A percentile compares a stretch with the other conserved stretches of the same genome.
These are phyloP conservation scores for Wakefieldia striispora DNA, from an alignment of 768 basidiomycete species.

Conservation along the genomic window DNA sequence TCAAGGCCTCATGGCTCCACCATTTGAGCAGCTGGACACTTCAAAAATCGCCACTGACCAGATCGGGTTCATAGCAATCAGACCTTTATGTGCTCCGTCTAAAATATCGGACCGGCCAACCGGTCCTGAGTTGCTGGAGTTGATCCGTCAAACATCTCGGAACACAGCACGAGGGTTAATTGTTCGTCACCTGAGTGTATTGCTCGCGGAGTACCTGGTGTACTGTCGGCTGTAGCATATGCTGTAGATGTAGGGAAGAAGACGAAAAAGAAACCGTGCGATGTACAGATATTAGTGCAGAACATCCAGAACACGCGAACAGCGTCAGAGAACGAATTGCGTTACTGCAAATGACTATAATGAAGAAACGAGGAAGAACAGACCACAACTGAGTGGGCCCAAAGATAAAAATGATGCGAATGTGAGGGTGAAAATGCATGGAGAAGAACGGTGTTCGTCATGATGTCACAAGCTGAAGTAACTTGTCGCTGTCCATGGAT, in stretches of 20 bases:
- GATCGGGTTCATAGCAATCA: too few species aligned
- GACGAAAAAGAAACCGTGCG: constrained; percentile 21
- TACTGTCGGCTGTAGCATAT: constrained; percentile 26
- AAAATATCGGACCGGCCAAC: too few species aligned
- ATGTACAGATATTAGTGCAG: constrained; percentile 30
- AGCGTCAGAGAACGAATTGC: constrained; percentile 24
- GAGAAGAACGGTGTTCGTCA: constrained; percentile 9
- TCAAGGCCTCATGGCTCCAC: too few species aligned
- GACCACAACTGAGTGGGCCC: constrained; percentile 15
- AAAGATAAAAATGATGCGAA: constrained; percentile 12
- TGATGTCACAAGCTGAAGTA: constrained; percentile 56
- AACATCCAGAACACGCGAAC: constrained; percentile 26
- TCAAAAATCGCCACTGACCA: too few species aligned
- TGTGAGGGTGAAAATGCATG: constrained; percentile 14
- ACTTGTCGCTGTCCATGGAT: constrained; percentile 56
- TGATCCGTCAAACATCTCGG: too few species aligned
- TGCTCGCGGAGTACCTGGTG: constrained; percentile 21
- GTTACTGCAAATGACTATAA: constrained; percentile 7
- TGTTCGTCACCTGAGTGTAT: constrained; percentile 17
- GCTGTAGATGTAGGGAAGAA: constrained; percentile 18
- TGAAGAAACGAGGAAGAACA: background rate
- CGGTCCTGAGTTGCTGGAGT: too few species aligned
- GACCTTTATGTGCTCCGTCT: too few species aligned
- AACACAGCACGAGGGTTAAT: too few species aligned
- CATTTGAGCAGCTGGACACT: too few species aligned